phyloP scores from a whole-genome alignment of 495 filamentous ascomycete genomes.

The Aspergillus diversus region DNA sequence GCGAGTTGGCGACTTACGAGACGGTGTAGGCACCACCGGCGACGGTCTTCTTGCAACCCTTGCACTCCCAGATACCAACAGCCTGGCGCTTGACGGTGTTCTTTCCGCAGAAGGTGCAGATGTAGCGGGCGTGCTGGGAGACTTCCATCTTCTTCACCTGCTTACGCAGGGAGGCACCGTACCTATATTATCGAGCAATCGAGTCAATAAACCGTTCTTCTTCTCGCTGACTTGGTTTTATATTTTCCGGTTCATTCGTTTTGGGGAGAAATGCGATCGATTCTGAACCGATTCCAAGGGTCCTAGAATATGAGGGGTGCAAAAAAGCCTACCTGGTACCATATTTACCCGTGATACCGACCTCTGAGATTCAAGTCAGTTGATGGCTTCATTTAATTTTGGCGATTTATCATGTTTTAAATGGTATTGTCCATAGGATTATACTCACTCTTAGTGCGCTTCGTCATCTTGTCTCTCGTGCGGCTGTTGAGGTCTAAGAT shows the following conservation, averaged over 20 bases:
- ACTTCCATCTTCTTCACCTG: constrained; percentile 99
- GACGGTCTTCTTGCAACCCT: constrained; percentile 88
- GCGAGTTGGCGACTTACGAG: constrained; percentile 68
- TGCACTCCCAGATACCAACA: constrained; percentile 97
- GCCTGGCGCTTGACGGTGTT: constrained; percentile 87
- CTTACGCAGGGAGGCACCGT: constrained; percentile 99
- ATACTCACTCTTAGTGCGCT: constrained; percentile 84
- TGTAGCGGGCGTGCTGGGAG: constrained; percentile 91
- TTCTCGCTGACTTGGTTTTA: constrained; percentile 18
- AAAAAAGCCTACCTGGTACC: constrained; percentile 61
- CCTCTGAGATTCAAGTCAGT: constrained; percentile 61
- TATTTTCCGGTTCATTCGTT: constrained; percentile 17
- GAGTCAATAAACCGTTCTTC: constrained; percentile 35
- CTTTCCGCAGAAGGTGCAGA: constrained; percentile 93
- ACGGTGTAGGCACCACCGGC: constrained; percentile 97
- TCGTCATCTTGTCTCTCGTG: constrained; percentile 77
- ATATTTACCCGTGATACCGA: constrained; percentile 81
- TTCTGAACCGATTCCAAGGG: constrained; percentile 24
- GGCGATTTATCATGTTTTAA: neutral
- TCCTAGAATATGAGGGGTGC: constrained; percentile 27
- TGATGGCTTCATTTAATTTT: constrained; percentile 22
- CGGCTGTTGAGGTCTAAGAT: constrained; percentile 51
- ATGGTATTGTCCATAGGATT: constrained; percentile 2
- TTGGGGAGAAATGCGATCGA: constrained; percentile 28
- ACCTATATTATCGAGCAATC: constrained; percentile 56